Evolutionary conservation across 1,139 yeast genomes (phyloP).

Genomic region (Candida dubliniensis): DNA sequence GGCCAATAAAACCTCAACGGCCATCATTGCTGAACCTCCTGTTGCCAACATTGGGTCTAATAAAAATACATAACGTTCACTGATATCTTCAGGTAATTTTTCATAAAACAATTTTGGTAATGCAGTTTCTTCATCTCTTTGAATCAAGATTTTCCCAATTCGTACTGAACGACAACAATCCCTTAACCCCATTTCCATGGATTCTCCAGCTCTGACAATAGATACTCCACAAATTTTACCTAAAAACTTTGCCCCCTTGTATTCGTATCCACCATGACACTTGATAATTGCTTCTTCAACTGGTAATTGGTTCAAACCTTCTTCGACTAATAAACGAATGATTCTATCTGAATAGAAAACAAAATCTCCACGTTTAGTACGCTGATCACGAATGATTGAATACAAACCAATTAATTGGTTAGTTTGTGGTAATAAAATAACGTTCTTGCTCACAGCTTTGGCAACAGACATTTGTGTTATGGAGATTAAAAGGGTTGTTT

Average conservation of each 20-base stretch:
- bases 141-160: slow-evolving; percentile 93
- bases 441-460: slow-evolving; percentile 45
- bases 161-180: slow-evolving; percentile 94
- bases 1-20: slow-evolving; percentile 81
- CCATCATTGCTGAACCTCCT: slow-evolving; percentile 98
- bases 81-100: slow-evolving; percentile 88
- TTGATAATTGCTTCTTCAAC: slow-evolving; percentile 64
- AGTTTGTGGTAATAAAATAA: slow-evolving; percentile 76
- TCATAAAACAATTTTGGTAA: slow-evolving; percentile 81
- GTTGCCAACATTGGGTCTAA: slow-evolving; percentile 98
- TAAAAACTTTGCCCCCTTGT: slow-evolving; percentile 76
- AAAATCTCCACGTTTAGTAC: slow-evolving; percentile 83
- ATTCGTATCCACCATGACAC: slow-evolving; percentile 76
- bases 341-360: slow-evolving; percentile 94
- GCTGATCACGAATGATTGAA: slow-evolving; percentile 82
- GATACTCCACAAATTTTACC: slow-evolving; percentile 98
- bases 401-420: slow-evolving; percentile 85
- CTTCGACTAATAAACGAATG: slow-evolving; percentile 89
- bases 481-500: too few species aligned
- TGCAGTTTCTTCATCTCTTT: slow-evolving; percentile 90
- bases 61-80: slow-evolving; percentile 82
- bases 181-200: slow-evolving; percentile 97
- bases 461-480: slow-evolving; percentile 20
- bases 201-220: slow-evolving; percentile 96
- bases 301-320: slow-evolving; percentile 89